Evolutionary conservation across 139 green algal species (phyloP), one percentile per base, ranked within the genome.

Genomic region (Trebouxia sp.): DNA sequence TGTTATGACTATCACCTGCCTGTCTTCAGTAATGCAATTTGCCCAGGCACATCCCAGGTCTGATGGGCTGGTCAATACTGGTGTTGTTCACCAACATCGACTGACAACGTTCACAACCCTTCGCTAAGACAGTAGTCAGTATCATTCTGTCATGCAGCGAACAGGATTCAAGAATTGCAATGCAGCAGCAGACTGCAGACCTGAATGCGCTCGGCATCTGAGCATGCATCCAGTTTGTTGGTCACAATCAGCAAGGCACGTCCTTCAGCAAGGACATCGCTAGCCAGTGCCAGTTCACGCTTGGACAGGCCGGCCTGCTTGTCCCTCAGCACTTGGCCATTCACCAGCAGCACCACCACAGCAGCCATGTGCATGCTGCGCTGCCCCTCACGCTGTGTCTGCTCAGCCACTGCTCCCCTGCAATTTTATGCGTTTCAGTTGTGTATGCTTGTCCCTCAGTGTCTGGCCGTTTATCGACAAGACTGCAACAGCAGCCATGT

Each of bases 281-380:
- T 79, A 7, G 91, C 91, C 26, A 97, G 79, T 3, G 78, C 53
- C 30, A 95, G 70, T 86, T 97, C 94, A 4, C 84, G 80, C 11
- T 85, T 77, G 42, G 69, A 77, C 7, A 77, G 24, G 90, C 32
- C 95, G 83, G 7, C 87, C 82, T 75, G 87, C 3, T 65, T n/a
- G 47, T 67, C 35, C 41, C 38, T 77, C 65, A 75, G 28, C 0
- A 80, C 37, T 22, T 32, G 32, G 7, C 85, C 92, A 75, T 98
- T 94, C 65, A 98, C 69, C 78, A 98, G 84, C 80, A 98, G 85
- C 51, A 94, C 86, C 30, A 95, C 95, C n/a, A 96, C 89, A n/a
- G 97, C 92, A 28, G 86, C 89, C 35, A 90, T 79, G 26, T 89
- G 83, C 69, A 98, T 53, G 50, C 65, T 80, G 38, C 66, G 76